Conservation (phyloP, 1,284 basidiomycete genomes). For the Puccinia sorghi region DNA sequence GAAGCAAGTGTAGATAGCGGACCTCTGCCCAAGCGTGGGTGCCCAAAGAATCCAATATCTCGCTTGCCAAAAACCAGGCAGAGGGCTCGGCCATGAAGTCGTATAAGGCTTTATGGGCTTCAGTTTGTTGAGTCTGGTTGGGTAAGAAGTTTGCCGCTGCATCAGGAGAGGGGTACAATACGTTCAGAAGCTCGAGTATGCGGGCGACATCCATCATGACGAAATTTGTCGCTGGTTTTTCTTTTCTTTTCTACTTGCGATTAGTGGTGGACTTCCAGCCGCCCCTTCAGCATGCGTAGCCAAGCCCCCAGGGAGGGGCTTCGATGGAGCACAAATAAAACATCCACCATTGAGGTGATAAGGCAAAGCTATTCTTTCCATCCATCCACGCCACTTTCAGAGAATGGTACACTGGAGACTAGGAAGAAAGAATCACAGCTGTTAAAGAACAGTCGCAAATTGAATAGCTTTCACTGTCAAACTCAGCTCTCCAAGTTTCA, state of each 20-base stretch:
- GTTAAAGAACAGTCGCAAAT: too few relatives aligned
- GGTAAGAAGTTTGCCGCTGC: constrained; percentile 20
- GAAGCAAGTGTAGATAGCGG: not conserved
- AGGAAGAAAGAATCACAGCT: too few relatives aligned
- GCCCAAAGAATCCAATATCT: constrained; percentile 33
- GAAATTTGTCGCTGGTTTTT: not conserved
- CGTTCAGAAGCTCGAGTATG: constrained; percentile 8
- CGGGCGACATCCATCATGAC: constrained; percentile 22
- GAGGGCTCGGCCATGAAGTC: constrained; percentile 36
- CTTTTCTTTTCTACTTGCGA: not conserved
- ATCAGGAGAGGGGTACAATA: constrained; percentile 23
- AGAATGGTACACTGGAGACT: too few relatives aligned
- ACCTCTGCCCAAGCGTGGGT: constrained; percentile 30
- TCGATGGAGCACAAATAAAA: too few relatives aligned
- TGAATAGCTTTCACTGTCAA: too few relatives aligned
- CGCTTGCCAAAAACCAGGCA: constrained; percentile 39
- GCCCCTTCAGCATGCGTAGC: too few relatives aligned
- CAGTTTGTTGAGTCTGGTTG: constrained; percentile 30
- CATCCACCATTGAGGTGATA: too few relatives aligned
- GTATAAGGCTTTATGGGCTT: constrained; percentile 35
- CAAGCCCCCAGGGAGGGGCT: too few relatives aligned
- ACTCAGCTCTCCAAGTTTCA: too few relatives aligned
- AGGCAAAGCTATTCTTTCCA: too few relatives aligned
- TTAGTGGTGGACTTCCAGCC: too few relatives aligned
- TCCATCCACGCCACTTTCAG: too few relatives aligned